Percentiles rank a stretch among this genome's conserved stretches.
phyloP scores from a whole-genome alignment of 495 filamentous ascomycete species.

The Poronia punctata region DNA sequence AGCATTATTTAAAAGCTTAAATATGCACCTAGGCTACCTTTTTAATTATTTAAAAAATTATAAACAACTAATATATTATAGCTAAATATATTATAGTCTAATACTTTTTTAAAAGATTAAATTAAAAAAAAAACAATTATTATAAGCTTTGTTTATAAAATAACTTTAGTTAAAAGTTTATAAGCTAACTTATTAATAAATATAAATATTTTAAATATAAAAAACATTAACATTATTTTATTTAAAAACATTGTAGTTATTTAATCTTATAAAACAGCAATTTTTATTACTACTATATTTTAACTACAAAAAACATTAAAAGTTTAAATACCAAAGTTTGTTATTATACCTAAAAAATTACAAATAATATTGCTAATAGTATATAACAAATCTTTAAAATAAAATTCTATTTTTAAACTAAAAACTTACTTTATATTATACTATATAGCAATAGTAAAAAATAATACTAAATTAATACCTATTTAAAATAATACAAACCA shows the following conservation, averaged over 20 bases:
- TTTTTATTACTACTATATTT: background rate
- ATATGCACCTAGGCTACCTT: background rate
- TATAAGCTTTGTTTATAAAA: background rate
- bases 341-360: background rate
- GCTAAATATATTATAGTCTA: slow-evolving; percentile 1
- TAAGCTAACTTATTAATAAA: slow-evolving; percentile 1
- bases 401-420: slow-evolving; percentile 3
- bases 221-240: slow-evolving; percentile 1
- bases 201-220: slow-evolving; percentile 5
- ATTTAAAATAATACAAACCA: slow-evolving; percentile 1
- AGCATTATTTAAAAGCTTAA: background rate
- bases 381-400: background rate
- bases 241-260: background rate
- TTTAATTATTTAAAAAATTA: background rate
- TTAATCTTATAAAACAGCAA: background rate
- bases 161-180: background rate
- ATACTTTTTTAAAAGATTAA: background rate
- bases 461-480: background rate
- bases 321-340: background rate
- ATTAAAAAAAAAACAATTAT: background rate
- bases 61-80: background rate
- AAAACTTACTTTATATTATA: background rate
- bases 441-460: background rate
- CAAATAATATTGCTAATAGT: background rate
- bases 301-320: background rate